Conservation (phyloP, 179 eudicot species). For the Beta macrorhiza region DNA sequence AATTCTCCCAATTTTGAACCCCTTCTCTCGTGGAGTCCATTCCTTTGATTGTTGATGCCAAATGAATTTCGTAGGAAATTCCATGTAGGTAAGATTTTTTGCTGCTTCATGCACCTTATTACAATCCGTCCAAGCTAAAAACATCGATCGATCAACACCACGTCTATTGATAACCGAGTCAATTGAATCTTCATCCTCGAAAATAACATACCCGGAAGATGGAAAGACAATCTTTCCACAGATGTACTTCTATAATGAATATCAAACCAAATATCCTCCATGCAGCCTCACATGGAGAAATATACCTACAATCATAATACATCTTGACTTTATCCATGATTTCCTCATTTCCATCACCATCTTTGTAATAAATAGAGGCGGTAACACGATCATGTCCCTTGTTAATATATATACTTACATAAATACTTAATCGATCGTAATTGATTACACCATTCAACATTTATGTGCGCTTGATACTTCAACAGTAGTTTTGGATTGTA, state of each 20-base stretch:
- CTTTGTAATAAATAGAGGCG: too few species aligned
- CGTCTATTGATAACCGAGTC: neutral
- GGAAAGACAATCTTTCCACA: neutral
- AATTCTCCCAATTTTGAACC: neutral
- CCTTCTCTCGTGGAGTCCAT: neutral
- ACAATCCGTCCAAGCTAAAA: slow-evolving; percentile 4
- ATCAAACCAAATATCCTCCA: slow-evolving; percentile 2
- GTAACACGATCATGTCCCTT: too few species aligned
- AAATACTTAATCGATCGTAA: too few species aligned
- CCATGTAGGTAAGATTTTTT: neutral
- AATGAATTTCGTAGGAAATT: slow-evolving; percentile 1
- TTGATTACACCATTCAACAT: too few species aligned
- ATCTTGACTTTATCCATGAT: too few species aligned
- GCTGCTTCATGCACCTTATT: neutral
- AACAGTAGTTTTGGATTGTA: too few species aligned
- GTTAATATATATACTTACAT: too few species aligned
- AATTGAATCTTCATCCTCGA: neutral
- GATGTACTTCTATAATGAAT: slow-evolving; percentile 2
- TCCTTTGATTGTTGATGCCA: neutral
- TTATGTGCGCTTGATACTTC: too few species aligned
- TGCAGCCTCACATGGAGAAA: neutral
- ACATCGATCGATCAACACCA: neutral
- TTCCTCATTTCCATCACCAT: too few species aligned
- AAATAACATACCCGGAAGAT: neutral
- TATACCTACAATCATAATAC: too few species aligned